Evolutionary conservation across 2,329 filamentous ascomycete genomes (phyloP), one percentile per base, ranked within the genome.

Genomic region (Stagonosporopsis chrysanthemi): DNA sequence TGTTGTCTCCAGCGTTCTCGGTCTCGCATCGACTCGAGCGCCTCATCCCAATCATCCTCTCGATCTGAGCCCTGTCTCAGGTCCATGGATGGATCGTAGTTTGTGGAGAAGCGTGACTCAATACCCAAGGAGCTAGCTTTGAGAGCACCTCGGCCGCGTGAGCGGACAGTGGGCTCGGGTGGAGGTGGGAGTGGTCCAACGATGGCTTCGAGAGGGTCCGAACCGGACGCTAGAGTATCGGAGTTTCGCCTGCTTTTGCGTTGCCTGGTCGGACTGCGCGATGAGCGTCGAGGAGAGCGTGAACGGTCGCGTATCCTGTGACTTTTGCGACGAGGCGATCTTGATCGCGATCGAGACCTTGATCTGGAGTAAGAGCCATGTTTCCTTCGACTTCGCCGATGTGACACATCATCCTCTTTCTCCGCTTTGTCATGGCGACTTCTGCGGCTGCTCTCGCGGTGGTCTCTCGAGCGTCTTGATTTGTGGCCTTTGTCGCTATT

Each of bases 1-100:
- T 88, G 86, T 61, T 88, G 83, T 68, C 86, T 88, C 86, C 90
- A 92, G 63, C 88, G 88, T 64, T 91, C 86, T n/a, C 91, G 86
- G 72, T 96, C 92, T 36, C 89, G 85, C 53, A 91, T 82, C 4
- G 88, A 87, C 75, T 96, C 92, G 1, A 95, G 80, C 0, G 90
- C 87, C 66, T 91, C 86, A 41, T 91, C 90, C 92, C 92, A 97
- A 58, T 91, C 86, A 59, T 88, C 87, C 26, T 82, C 82, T 2
- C 77, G 79, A 1, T 81, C 79, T 2, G 80, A 73, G 59, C 75
- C 62, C 40, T 80, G 77, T 36, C 82, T 78, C 3, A 89, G 75
- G 65, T 90, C 86, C n/a, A 79, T 72, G 6, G 78, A 72, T 1
- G 86, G 86, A 59, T 88, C 81, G 66, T 88, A 88, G 17, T 76